These are phyloP conservation scores for Mikania micrantha DNA, from an alignment of 129 eudicot genomes.

Conservation along the genomic window DNA sequence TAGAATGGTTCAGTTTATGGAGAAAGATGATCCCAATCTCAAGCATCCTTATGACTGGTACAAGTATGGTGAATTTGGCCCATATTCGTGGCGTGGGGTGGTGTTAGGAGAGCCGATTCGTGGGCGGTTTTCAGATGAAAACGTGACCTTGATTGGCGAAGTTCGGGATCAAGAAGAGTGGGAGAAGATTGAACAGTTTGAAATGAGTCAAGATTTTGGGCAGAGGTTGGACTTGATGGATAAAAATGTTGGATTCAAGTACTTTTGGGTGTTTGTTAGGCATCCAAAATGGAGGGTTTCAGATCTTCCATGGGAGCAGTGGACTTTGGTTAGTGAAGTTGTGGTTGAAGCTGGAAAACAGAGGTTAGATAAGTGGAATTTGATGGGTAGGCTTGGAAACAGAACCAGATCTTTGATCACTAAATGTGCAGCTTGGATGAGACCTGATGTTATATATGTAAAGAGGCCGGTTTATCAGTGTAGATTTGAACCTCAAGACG, in stretches of 20 bases:
- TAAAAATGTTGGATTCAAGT: constrained; percentile 37
- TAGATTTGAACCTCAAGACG: constrained; percentile 86
- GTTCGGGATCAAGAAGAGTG: constrained; percentile 92
- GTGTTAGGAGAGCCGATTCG: constrained; percentile 90
- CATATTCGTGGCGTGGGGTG: constrained; percentile 95
- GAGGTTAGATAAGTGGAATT: constrained; percentile 89
- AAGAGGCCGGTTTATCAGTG: constrained; percentile 88
- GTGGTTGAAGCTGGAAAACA: constrained; percentile 83
- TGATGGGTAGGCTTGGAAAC: constrained; percentile 95
- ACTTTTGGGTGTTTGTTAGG: constrained; percentile 94
- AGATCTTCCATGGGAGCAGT: constrained; percentile 88
- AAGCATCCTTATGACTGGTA: constrained; percentile 96
- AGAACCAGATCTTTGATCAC: constrained; percentile 58
- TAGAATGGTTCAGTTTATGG: constrained; percentile 93
- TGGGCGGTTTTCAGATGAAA: constrained; percentile 66
- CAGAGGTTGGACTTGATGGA: constrained; percentile 45
- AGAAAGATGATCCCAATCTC: constrained; percentile 77
- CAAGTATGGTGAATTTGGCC: constrained; percentile 90
- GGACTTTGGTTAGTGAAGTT: constrained; percentile 90
- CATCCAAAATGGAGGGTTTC: constrained; percentile 84
- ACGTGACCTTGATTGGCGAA: constrained; percentile 63
- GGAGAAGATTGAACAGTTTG: constrained; percentile 82
- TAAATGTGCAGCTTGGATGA: constrained; percentile 91
- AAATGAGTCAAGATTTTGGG: constrained; percentile 73
- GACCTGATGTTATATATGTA: constrained; percentile 85